A percentile compares a stretch with the other conserved stretches of the same genome.
Evolutionary conservation across 2,329 filamentous ascomycete genomes (phyloP).

Genomic region (Fusarium pseudograminearum): DNA sequence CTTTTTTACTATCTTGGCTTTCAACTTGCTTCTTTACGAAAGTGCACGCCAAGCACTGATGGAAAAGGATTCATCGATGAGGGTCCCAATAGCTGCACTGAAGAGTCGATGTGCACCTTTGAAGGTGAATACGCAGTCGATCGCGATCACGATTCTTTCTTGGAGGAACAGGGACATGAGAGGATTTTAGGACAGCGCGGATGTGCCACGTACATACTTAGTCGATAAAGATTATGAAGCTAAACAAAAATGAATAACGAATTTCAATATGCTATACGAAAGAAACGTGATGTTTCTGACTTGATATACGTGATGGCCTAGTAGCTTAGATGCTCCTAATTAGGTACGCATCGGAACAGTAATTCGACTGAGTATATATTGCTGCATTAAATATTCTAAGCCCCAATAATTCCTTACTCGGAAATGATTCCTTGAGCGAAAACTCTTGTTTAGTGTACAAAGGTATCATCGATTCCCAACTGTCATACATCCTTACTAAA

Average conservation of each 20-base stretch:
- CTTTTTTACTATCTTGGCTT: slow-evolving; percentile 15
- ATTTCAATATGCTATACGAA: background rate
- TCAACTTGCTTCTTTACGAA: slow-evolving; percentile 5
- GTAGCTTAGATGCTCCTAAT: background rate
- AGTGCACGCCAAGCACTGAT: background rate
- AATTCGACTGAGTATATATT: background rate
- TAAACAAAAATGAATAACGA: slow-evolving; percentile 19
- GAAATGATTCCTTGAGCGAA: slow-evolving; percentile 19
- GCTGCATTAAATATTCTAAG: background rate
- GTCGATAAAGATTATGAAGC: slow-evolving; percentile 10
- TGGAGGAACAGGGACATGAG: slow-evolving; percentile 14
- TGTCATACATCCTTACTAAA: slow-evolving; percentile 6
- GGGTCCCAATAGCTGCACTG: background rate
- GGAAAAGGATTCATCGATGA: background rate
- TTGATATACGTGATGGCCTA: background rate
- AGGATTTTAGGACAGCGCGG: slow-evolving; percentile 2
- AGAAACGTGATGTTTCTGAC: background rate
- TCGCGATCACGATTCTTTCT: slow-evolving; percentile 9
- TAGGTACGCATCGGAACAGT: background rate
- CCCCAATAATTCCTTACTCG: slow-evolving; percentile 7
- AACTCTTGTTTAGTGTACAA: slow-evolving; percentile 41
- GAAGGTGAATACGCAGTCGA: slow-evolving; percentile 4
- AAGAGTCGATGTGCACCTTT: slow-evolving; percentile 1
- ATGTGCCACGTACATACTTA: slow-evolving; percentile 16
- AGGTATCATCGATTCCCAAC: slow-evolving; percentile 44